Evolutionary conservation across 352 stramenopile genomes (phyloP), one percentile per base, ranked within the genome.

Genomic region (Pythium rhizo-oryzae): DNA sequence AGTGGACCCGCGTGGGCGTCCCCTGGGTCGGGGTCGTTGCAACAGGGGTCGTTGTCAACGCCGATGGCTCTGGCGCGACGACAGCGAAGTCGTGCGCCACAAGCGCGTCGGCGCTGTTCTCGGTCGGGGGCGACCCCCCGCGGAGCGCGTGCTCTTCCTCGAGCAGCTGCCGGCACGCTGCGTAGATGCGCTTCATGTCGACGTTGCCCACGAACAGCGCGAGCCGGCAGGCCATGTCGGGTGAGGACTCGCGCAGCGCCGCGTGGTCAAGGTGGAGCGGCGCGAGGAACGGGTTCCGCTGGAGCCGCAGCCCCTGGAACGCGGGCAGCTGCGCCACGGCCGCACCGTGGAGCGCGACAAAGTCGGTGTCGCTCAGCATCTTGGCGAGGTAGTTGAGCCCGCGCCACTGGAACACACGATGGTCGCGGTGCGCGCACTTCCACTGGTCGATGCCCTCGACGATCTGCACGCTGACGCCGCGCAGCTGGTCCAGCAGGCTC

Each of bases 381-480:
- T 95, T 95, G 65, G 87, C 74, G 59, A 93, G 70, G 59, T 95
- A 94, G 61, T 93, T 93, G 52, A 86, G 75, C 1, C 85, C 59
- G 0, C 86, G 86, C 87, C 87, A 94, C 64, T 84, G 75, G 63
- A 93, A 94, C n/a, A 77, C 72, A 2, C 24, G 23, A 23, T 76
- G 70, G 59, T 52, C 72, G 5, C 67, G 39, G 15, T 69, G 78
- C 12, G 7, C 24, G 28, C 37, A 47, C 53, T 78, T 75, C 87
- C 87, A 94, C 56, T 78, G 67, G 25, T 78, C 71, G 53, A 93
- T 90, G n/a, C 69, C 67, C 69, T 94, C 87, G 30, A 92, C 72
- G 55, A 92, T 82, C 59, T 89, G 78, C 15, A 92, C 75, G 47
- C 76, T 89, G 25, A 88, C 83, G 4, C 66, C 64, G 4, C 84